Conservation (phyloP, 2,329 filamentous ascomycete species). For the Botrytis byssoidea region DNA sequence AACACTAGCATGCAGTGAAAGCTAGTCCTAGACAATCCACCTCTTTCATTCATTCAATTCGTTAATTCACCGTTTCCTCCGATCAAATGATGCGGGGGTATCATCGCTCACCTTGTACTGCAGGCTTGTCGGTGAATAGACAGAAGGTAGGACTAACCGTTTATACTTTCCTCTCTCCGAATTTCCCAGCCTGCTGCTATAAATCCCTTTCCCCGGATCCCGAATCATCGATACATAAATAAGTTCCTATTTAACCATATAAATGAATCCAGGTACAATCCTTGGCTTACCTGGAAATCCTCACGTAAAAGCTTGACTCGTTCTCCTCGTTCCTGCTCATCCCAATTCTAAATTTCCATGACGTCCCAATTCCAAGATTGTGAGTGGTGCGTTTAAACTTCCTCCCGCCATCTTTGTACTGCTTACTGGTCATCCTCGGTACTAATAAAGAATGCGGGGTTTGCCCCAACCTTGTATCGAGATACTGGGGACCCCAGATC, state of each 20-base stretch:
- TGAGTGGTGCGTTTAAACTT: conserved; percentile 5
- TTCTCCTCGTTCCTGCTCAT: background rate
- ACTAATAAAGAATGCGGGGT: background rate
- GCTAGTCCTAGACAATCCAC: background rate
- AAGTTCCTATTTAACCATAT: background rate
- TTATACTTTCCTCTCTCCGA: background rate
- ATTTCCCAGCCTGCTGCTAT: background rate
- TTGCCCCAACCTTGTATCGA: background rate
- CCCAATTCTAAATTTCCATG: background rate
- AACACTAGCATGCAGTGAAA: conserved; percentile 4
- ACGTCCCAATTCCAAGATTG: background rate
- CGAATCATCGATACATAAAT: background rate
- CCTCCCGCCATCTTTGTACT: background rate
- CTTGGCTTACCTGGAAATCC: background rate
- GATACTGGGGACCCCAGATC: conserved; percentile 1
- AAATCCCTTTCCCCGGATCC: background rate
- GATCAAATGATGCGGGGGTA: background rate
- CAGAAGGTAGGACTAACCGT: background rate
- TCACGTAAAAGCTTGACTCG: background rate
- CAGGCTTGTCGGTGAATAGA: background rate
- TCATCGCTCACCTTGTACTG: background rate
- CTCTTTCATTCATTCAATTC: background rate
- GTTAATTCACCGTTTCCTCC: background rate
- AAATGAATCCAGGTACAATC: conserved; percentile 1
- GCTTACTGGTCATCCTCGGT: background rate